Evolutionary conservation across 116 monocot species (phyloP).

Genomic region (Thalassia testudinum): DNA sequence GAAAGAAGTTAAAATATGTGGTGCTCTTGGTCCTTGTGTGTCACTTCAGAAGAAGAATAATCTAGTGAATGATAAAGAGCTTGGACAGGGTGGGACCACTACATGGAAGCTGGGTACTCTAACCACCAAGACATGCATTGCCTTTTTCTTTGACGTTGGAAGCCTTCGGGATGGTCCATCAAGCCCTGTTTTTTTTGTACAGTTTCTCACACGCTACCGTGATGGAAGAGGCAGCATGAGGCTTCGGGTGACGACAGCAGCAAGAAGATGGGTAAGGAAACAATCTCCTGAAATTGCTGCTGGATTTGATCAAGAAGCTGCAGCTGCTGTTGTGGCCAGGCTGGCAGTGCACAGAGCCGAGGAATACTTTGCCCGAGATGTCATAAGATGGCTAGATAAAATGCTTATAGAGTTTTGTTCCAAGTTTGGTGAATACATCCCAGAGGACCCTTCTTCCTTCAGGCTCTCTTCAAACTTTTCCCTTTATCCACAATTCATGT

Average conservation of each 20-base stretch:
- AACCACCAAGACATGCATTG: slow-evolving; percentile 60
- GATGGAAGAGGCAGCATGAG: slow-evolving; percentile 48
- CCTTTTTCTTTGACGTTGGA: slow-evolving; percentile 57
- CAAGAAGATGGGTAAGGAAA: slow-evolving; percentile 57
- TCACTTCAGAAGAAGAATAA: slow-evolving; percentile 44
- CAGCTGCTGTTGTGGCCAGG: slow-evolving; percentile 73
- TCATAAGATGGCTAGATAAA: slow-evolving; percentile 94
- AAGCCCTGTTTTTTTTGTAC: slow-evolving; percentile 73
- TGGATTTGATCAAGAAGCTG: slow-evolving; percentile 97
- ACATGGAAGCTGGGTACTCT: slow-evolving; percentile 67
- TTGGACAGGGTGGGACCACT: slow-evolving; percentile 62
- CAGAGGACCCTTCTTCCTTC: slow-evolving; percentile 89
- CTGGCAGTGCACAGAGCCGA: slow-evolving; percentile 67
- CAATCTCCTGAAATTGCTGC: slow-evolving; percentile 44
- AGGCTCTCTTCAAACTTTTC: slow-evolving; percentile 68
- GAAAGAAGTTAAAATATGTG: slow-evolving; percentile 74
- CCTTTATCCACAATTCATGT: slow-evolving; percentile 92
- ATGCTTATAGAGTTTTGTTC: slow-evolving; percentile 80
- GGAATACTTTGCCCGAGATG: slow-evolving; percentile 50
- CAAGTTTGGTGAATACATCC: slow-evolving; percentile 75
- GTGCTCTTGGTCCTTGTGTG: slow-evolving; percentile 80
- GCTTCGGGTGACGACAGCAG: slow-evolving; percentile 75
- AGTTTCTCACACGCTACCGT: slow-evolving; percentile 69
- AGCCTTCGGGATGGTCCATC: slow-evolving; percentile 24
- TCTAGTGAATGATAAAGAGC: slow-evolving; percentile 54